These are phyloP conservation scores for Kokia cookei DNA, from an alignment of 441 rosid genomes.

Conservation along the genomic window DNA sequence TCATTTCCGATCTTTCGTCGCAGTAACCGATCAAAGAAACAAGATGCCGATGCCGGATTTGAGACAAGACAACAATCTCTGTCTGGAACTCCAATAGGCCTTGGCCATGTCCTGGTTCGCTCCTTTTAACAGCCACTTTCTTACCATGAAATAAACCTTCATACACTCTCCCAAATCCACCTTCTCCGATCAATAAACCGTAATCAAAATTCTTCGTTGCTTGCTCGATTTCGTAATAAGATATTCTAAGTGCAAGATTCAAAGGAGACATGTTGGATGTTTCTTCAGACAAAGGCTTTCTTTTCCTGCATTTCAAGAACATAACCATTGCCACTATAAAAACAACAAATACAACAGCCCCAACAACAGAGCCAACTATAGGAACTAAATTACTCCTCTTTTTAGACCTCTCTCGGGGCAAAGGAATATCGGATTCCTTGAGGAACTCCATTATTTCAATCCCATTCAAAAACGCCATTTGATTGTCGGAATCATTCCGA, in stretches of 20 bases:
- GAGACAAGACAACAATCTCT: slow-evolving; percentile 36
- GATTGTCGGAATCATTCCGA: background rate
- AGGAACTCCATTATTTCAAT: slow-evolving; percentile 45
- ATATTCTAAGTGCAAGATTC: slow-evolving; percentile 30
- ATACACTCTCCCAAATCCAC: slow-evolving; percentile 39
- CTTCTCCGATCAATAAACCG: slow-evolving; percentile 27
- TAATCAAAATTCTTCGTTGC: slow-evolving; percentile 32
- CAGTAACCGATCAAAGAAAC: slow-evolving; percentile 44
- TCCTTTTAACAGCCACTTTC: slow-evolving; percentile 39
- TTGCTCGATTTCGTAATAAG: slow-evolving; percentile 24
- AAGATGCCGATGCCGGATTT: slow-evolving; percentile 38
- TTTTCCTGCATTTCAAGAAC: slow-evolving; percentile 27
- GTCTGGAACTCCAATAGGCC: slow-evolving; percentile 40
- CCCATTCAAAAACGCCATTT: slow-evolving; percentile 42
- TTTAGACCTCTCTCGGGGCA: slow-evolving; percentile 1
- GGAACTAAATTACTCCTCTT: background rate
- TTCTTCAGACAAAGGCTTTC: slow-evolving; percentile 11
- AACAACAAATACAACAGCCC: slow-evolving; percentile 19
- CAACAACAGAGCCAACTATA: slow-evolving; percentile 28
- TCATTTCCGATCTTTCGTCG: slow-evolving; percentile 41
- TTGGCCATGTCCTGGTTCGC: slow-evolving; percentile 37
- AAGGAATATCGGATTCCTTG: slow-evolving; percentile 2
- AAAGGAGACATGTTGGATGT: slow-evolving; percentile 13
- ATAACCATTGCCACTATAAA: slow-evolving; percentile 11
- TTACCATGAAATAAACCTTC: slow-evolving; percentile 25